Base-by-base conservation (phyloP, 768 basidiomycete genomes). In the Pisolithus orientalis region DNA sequence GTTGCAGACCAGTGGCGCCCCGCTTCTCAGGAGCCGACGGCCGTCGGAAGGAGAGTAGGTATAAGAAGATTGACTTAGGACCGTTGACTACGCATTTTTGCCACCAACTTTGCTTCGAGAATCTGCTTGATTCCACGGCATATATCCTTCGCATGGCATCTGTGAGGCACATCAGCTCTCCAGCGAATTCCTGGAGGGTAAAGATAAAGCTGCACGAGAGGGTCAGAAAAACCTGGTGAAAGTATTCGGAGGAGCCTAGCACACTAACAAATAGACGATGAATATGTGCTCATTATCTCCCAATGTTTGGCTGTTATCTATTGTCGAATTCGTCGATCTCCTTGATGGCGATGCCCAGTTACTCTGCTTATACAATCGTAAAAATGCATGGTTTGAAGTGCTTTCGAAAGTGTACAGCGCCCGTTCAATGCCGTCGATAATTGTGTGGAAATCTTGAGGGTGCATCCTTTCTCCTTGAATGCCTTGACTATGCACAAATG, bases 101-200 rank as follows among this genome's bases (percentile, higher is more conserved):
- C 71, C 75, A 75, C 74, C 73, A 75, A 38, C 65, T 62, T 32
- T 64, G 59, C 40, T 65, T 58, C 14, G 62, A 61, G 0, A 65
- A 62, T 42, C 71, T 70, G 25, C 75, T 73, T 50, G 80, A 75
- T 63, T 91, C 86, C 38, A 82, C 79, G 50, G 72, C 77, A 50
- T 88, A 85, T 44, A 97, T 84, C 51, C 85, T 76, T 47, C 83
- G 76, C 77, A 97, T 89, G 7, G 90, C 85, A 63, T 94, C 90
- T 0, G 90, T 78, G 10, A 98, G 80, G 17, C 82, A 83, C 31
- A 87, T 74, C 47, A 95, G 68, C 66, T 98, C 95, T 53, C 79
- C 75, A 7, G 90, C 80, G 64, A 97, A 97, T 64, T 98, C 96
- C 69, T 99, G 93, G 42, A 97, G 66, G 0, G 93, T 95, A 69